Percentiles rank a stretch among this genome's conserved stretches.
Evolutionary conservation across 179 eudicot genomes (phyloP).

Genomic region (Carnegiea gigantea): DNA sequence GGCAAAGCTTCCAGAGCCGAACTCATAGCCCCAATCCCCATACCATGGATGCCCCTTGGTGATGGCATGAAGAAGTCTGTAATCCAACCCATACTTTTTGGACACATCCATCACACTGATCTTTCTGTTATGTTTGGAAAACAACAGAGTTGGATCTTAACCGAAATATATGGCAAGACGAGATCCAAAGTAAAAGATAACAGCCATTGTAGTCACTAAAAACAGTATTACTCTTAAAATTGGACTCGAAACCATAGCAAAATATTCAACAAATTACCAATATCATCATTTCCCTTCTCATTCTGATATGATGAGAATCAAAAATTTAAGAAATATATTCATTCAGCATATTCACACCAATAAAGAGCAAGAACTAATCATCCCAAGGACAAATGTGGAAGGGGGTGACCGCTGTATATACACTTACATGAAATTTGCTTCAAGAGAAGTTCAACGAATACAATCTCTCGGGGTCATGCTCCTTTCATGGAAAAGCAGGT

Average conservation of each 20-base stretch:
- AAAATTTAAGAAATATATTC: too few relatives aligned
- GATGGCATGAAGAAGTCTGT: slow-evolving; percentile 79
- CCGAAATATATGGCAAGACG: slow-evolving; percentile 5
- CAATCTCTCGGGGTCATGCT: not conserved
- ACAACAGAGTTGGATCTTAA: slow-evolving; percentile 28
- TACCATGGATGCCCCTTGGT: slow-evolving; percentile 85
- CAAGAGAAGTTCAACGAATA: not conserved
- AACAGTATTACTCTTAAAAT: not conserved
- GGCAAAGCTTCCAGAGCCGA: slow-evolving; percentile 86
- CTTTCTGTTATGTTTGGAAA: slow-evolving; percentile 55
- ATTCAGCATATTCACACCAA: not conserved
- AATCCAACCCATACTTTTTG: slow-evolving; percentile 83
- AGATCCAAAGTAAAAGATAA: slow-evolving; percentile 11
- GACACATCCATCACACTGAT: slow-evolving; percentile 97
- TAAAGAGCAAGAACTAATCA: not conserved
- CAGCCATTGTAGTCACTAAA: not conserved
- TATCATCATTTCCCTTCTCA: not conserved
- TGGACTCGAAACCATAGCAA: not conserved
- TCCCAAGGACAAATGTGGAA: not conserved
- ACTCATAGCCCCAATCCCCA: slow-evolving; percentile 93
- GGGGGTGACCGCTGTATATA: not conserved
- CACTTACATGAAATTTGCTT: not conserved
- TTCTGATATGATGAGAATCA: not conserved
- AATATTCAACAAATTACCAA: not conserved
- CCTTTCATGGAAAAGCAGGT: not conserved